Evolutionary conservation across 306 rosid genomes (phyloP), one percentile per base, ranked within the genome.

Genomic region (Cyamopsis tetragonoloba): DNA sequence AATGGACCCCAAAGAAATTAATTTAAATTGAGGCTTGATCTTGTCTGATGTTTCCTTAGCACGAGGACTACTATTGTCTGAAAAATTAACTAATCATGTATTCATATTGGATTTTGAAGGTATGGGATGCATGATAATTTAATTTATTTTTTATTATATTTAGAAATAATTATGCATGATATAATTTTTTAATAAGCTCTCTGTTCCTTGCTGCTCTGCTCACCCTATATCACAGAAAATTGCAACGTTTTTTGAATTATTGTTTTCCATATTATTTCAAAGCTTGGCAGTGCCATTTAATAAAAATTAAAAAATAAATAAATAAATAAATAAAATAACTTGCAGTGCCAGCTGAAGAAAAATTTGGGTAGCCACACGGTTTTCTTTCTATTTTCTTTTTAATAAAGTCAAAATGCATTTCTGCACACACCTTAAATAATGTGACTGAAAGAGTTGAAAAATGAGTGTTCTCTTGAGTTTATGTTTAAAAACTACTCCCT

Each of bases 1-100:
- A n/a, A n/a, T 76, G 81, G 71, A 68, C 75, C 81, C 79, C 34
- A 70, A 27, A 58, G 68, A 79, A 70, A 66, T 68, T 37, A 77
- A 76, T 35, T 22, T 27, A 73, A 60, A 11, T 56, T 62, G 80
- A 35, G 73, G 53, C 42, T 71, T 62, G 60, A 51, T 75, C 57
- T 47, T 82, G 89, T 81, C 93, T 73, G 30, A 70, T 81, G 91
- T 87, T 83, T 78, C 86, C 89, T 74, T 68, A 72, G 73, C 93
- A 87, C 19, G 4, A 79, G 74, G 87, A 66, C 77, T 70, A 66
- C 77, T 70, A 68, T 57, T 44, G 74, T 70, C 83, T 56, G 54
- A 32, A 62, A 73, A 75, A 78, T 76, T 66, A 84, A 80, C 81
- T 65, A 70, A 75, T 82, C 73, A 47, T 54, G 22, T 65, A 70